Evolutionary conservation across 139 green algal species (phyloP).

Genomic region (Chlamydomonas eustigma): DNA sequence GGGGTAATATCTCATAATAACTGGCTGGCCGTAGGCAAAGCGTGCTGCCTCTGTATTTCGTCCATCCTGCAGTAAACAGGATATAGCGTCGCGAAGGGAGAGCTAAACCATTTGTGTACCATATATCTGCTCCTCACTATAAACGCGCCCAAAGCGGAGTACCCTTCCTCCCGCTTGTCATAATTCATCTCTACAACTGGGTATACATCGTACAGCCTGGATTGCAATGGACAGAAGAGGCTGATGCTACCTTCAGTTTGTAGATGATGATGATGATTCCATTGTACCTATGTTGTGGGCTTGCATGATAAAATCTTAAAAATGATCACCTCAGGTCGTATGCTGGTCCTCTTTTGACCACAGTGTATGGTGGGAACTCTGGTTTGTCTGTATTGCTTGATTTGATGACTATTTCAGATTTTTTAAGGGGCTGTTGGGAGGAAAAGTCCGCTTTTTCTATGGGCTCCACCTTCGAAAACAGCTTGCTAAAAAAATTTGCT

Average conservation of each 20-base stretch:
- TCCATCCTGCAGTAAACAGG: conserved; percentile 40
- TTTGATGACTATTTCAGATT: background rate
- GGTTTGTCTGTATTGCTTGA: background rate
- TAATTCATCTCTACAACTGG: conserved; percentile 52
- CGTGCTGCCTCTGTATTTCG: conserved; percentile 27
- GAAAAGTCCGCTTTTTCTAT: too few species aligned
- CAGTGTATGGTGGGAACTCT: conserved; percentile 7
- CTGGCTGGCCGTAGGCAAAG: conserved; percentile 53
- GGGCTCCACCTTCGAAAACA: too few species aligned
- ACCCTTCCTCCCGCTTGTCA: conserved; percentile 50
- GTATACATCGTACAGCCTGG: conserved; percentile 50
- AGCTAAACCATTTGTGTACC: background rate
- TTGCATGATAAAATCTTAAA: background rate
- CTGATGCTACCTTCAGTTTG: background rate
- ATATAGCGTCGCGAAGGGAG: too few species aligned
- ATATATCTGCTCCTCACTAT: conserved; percentile 13
- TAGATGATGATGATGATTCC: too few species aligned
- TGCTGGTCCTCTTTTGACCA: background rate
- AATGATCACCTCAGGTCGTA: conserved; percentile 4
- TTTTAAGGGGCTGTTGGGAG: too few species aligned
- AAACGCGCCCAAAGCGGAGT: conserved; percentile 51
- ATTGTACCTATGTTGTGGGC: background rate
- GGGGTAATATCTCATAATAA: conserved; percentile 59
- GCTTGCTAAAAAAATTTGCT: too few species aligned
- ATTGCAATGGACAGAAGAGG: background rate